Evolutionary conservation across 2,329 filamentous ascomycete genomes (phyloP).

Genomic region (Geosmithia morbida): DNA sequence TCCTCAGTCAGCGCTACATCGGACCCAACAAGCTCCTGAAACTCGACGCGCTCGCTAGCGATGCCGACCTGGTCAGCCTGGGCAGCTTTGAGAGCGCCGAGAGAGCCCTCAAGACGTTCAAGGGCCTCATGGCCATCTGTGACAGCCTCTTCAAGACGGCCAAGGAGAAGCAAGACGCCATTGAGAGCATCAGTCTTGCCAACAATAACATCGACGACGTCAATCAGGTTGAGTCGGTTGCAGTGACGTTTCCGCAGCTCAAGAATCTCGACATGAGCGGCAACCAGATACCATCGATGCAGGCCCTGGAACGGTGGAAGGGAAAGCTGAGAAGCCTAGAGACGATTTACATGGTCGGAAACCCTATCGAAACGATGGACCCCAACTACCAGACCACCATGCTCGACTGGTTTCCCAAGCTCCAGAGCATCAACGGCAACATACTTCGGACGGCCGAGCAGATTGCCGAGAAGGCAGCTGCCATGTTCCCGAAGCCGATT

Average conservation of each 20-base stretch:
- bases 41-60: slow-evolving; percentile 62
- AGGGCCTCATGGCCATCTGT: slow-evolving; percentile 78
- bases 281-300: slow-evolving; percentile 60
- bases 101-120: slow-evolving; percentile 76
- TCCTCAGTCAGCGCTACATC: slow-evolving; percentile 65
- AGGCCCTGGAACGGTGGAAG: slow-evolving; percentile 60
- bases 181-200: slow-evolving; percentile 69
- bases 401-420: slow-evolving; percentile 67
- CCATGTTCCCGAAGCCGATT: slow-evolving; percentile 39
- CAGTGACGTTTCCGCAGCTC: slow-evolving; percentile 69
- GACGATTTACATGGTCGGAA: slow-evolving; percentile 65
- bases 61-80: slow-evolving; percentile 56
- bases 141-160: slow-evolving; percentile 60
- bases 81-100: slow-evolving; percentile 62
- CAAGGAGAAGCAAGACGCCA: slow-evolving; percentile 60
- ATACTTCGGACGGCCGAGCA: slow-evolving; percentile 62
- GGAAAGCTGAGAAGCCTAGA: slow-evolving; percentile 66
- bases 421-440: slow-evolving; percentile 62
- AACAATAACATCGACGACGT: slow-evolving; percentile 68
- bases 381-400: slow-evolving; percentile 54
- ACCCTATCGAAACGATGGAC: slow-evolving; percentile 51
- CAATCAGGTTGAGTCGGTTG: slow-evolving; percentile 56
- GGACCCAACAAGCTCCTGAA: slow-evolving; percentile 60
- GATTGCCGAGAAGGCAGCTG: slow-evolving; percentile 38
- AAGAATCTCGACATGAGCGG: slow-evolving; percentile 80